These are phyloP conservation scores for Salvia sclarea DNA, from an alignment of 305 asterid species.

Conservation along the genomic window DNA sequence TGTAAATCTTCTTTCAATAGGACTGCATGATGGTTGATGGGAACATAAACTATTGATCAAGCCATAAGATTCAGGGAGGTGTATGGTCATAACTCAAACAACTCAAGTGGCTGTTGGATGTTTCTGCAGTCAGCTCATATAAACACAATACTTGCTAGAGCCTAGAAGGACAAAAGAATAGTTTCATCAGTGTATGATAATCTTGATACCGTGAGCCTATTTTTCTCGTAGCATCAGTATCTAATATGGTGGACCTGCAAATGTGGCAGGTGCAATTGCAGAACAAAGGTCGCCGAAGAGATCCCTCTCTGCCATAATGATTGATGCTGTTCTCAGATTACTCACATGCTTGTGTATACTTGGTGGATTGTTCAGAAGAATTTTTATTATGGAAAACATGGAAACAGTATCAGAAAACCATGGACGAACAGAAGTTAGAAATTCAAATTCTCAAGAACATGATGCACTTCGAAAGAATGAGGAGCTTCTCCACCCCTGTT, in stretches of 20 bases:
- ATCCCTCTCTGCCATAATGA: slow-evolving; percentile 40
- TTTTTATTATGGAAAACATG: slow-evolving; percentile 39
- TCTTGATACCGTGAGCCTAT: background rate
- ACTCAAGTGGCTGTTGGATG: background rate
- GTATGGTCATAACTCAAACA: background rate
- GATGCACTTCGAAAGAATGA: slow-evolving; percentile 33
- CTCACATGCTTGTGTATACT: slow-evolving; percentile 53
- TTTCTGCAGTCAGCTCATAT: background rate
- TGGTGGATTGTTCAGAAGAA: slow-evolving; percentile 41
- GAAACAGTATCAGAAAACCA: slow-evolving; percentile 33
- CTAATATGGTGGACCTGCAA: slow-evolving; percentile 31
- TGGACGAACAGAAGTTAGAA: slow-evolving; percentile 31
- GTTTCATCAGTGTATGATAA: no score
- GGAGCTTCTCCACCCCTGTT: slow-evolving; percentile 70
- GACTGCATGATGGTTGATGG: background rate
- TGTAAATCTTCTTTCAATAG: background rate
- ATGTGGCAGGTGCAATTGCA: slow-evolving; percentile 36
- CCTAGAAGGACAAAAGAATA: background rate
- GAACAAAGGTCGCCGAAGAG: slow-evolving; percentile 43
- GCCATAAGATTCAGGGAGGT: background rate
- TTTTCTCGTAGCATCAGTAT: slow-evolving; percentile 19
- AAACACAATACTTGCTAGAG: slow-evolving; percentile 4
- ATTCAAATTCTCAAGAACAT: slow-evolving; percentile 42
- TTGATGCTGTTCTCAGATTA: slow-evolving; percentile 47
- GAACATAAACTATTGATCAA: background rate